These are phyloP conservation scores for Fusarium sterilihyphosum DNA, from an alignment of 2,329 filamentous ascomycete genomes.

Conservation along the genomic window DNA sequence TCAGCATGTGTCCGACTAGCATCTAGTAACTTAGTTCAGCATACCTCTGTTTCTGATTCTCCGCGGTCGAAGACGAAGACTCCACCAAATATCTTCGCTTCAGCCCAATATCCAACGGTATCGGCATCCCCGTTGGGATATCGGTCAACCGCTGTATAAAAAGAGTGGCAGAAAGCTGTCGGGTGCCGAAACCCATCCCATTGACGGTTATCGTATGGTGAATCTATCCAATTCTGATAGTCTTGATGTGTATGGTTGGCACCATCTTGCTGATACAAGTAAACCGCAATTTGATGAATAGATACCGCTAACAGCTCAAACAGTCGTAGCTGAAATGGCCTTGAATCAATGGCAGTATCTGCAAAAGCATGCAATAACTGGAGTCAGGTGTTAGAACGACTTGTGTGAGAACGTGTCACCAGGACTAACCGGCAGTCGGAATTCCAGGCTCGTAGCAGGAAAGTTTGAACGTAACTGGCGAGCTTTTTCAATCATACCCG, in stretches of 20 bases:
- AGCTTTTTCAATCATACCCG: not conserved
- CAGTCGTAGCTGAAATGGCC: not conserved
- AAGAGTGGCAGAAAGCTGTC: not conserved
- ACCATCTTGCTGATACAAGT: not conserved
- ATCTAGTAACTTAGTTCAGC: not conserved
- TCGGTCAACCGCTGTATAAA: not conserved
- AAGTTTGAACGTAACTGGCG: not conserved
- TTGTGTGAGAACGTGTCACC: no score
- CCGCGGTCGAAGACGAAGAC: constrained; percentile 20
- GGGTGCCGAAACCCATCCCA: not conserved
- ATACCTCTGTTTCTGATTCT: constrained; percentile 8
- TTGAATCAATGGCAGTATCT: not conserved
- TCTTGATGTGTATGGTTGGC: constrained; percentile 1
- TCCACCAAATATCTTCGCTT: constrained; percentile 22
- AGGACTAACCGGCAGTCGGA: not conserved
- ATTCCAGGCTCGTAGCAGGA: not conserved
- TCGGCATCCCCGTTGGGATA: constrained; percentile 13
- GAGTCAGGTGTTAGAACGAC: no score
- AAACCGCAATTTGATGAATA: constrained; percentile 1
- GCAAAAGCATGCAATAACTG: constrained; percentile 1
- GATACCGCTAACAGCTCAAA: constrained; percentile 8
- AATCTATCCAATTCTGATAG: not conserved
- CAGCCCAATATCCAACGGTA: constrained; percentile 25
- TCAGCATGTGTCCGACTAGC: not conserved
- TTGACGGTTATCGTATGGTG: not conserved